Conservation (phyloP, 1,284 basidiomycete species). For the Fomitopsis pinicola region DNA sequence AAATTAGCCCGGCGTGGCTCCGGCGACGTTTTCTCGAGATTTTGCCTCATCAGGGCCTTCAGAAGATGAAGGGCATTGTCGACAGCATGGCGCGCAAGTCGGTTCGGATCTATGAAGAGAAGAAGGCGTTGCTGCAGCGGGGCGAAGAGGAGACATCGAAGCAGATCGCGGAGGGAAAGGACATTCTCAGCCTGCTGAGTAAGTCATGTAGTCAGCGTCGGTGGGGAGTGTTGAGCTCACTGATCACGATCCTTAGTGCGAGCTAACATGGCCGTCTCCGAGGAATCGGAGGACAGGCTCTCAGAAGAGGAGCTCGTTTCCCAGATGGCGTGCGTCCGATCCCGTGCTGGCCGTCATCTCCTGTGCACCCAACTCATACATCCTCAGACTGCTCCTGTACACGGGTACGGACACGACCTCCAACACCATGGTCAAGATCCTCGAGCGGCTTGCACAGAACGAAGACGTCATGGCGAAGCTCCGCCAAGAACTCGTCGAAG, state of each 20-base stretch:
- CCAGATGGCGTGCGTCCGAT: conserved; percentile 11
- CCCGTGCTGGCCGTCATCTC: too few relatives aligned
- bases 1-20: conserved; percentile 31
- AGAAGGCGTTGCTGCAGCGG: conserved; percentile 31
- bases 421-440: neutral
- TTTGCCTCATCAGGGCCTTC: conserved; percentile 29
- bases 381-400: conserved; percentile 6
- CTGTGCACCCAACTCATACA: too few relatives aligned
- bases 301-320: conserved; percentile 5
- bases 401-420: conserved; percentile 19
- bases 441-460: neutral
- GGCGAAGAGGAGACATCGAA: conserved; percentile 29
- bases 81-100: conserved; percentile 35
- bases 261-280: conserved; percentile 11
- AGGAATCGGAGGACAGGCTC: conserved; percentile 3
- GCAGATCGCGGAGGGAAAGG: conserved; percentile 36
- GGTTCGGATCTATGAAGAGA: conserved; percentile 34
- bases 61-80: conserved; percentile 30
- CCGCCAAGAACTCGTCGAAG: conserved; percentile 1
- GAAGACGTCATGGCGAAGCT: neutral
- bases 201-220: conserved; percentile 9
- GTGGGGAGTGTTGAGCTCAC: neutral
- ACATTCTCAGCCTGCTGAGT: conserved; percentile 45
- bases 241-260: conserved; percentile 2
- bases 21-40: conserved; percentile 29